These are phyloP conservation scores for Sphaerulina musiva DNA, from an alignment of 2,329 filamentous ascomycete genomes.

Conservation along the genomic window DNA sequence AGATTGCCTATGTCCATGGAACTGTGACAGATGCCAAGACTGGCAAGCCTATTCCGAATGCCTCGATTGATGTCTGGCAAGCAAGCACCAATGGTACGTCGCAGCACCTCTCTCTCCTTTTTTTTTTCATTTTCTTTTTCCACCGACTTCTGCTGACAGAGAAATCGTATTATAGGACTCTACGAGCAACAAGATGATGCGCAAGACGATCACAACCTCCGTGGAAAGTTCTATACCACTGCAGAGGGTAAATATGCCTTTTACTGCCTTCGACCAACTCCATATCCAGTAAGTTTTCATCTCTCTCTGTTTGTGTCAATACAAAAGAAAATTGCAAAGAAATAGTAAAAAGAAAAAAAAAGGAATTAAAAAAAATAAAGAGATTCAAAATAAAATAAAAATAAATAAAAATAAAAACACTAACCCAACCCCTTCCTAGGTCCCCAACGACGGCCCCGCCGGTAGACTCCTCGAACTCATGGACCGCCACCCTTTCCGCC, in stretches of 20 bases:
- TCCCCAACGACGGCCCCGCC: constrained; percentile 19
- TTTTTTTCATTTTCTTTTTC: neutral
- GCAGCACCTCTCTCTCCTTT: neutral
- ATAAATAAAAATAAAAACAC: too few relatives aligned
- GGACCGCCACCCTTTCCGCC: constrained; percentile 56
- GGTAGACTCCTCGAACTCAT: constrained; percentile 53
- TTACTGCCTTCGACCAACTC: constrained; percentile 24
- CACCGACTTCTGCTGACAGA: neutral
- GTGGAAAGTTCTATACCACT: constrained; percentile 65
- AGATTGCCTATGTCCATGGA: constrained; percentile 61
- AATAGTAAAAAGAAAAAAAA: too few relatives aligned
- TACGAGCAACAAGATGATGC: constrained; percentile 65
- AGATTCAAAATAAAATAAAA: too few relatives aligned
- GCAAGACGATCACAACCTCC: constrained; percentile 66
- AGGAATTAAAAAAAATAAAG: too few relatives aligned
- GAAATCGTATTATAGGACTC: constrained; percentile 31
- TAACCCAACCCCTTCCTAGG: constrained; percentile 22
- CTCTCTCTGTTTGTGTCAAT: neutral
- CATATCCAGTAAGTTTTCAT: constrained; percentile 13
- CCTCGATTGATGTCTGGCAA: constrained; percentile 72
- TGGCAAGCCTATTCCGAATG: constrained; percentile 57
- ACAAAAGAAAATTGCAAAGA: neutral
- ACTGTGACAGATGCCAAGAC: constrained; percentile 52
- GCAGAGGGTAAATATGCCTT: constrained; percentile 21
- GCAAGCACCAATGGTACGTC: constrained; percentile 57